Conservation (phyloP, 768 basidiomycete species). For the Imleria badia region DNA sequence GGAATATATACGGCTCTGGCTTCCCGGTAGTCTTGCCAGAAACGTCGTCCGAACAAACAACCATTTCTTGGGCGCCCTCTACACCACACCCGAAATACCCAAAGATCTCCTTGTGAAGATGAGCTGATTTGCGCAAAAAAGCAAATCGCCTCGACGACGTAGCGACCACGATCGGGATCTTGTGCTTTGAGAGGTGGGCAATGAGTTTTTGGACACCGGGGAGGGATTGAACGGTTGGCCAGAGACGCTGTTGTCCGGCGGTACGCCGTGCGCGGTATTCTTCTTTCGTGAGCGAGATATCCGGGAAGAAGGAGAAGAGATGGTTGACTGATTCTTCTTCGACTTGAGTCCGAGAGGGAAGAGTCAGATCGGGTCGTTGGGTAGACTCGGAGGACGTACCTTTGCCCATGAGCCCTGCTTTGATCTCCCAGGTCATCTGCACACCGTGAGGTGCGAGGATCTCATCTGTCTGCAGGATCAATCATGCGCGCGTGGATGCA, state of each 20-base stretch:
- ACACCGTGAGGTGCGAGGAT: conserved; percentile 72
- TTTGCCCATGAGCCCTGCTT: conserved; percentile 88
- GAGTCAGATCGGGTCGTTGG: neutral
- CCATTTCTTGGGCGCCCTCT: conserved; percentile 38
- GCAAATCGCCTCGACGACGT: conserved; percentile 71
- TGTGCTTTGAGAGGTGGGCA: conserved; percentile 63
- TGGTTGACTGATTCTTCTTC: conserved; percentile 63
- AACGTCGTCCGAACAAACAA: conserved; percentile 76
- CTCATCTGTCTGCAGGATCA: conserved; percentile 46
- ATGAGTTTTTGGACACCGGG: conserved; percentile 72
- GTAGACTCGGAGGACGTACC: conserved; percentile 40
- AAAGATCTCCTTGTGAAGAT: conserved; percentile 57
- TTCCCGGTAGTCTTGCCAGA: conserved; percentile 62
- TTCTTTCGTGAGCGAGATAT: conserved; percentile 61
- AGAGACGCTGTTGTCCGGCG: conserved; percentile 56
- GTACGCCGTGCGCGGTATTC: conserved; percentile 59
- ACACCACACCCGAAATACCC: conserved; percentile 31
- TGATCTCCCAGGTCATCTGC: conserved; percentile 85
- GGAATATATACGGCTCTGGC: conserved; percentile 79
- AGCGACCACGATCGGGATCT: conserved; percentile 78
- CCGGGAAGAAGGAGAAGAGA: conserved; percentile 76
- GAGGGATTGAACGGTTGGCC: conserved; percentile 70
- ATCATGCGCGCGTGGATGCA: neutral
- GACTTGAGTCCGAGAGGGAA: conserved; percentile 48
- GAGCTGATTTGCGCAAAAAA: conserved; percentile 63